Evolutionary conservation across 1,139 yeast species (phyloP).

Genomic region (Candida labiduridarum): DNA sequence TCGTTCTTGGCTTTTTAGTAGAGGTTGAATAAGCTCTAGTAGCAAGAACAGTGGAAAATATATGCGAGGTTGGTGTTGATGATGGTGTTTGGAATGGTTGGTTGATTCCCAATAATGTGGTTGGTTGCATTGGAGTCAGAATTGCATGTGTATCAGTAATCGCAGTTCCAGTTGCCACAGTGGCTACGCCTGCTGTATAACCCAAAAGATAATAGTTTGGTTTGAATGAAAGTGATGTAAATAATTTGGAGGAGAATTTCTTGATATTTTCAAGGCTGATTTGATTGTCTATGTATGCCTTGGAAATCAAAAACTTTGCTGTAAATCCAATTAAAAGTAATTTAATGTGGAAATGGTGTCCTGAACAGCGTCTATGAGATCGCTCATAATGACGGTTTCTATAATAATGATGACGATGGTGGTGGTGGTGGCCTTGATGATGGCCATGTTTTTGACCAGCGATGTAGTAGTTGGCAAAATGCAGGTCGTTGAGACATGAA

Average conservation of each 20-base stretch:
- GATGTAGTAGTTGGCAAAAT: conserved; percentile 1
- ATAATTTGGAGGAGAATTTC: conserved; percentile 10
- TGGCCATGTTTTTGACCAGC: background rate
- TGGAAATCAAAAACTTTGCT: conserved; percentile 16
- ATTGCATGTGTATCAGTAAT: background rate
- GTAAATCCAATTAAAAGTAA: conserved; percentile 14
- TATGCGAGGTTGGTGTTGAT: conserved; percentile 2
- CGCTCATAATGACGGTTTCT: conserved; percentile 6
- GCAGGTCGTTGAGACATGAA: conserved; percentile 1
- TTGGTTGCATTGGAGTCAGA: background rate
- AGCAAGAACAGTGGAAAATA: conserved; percentile 9
- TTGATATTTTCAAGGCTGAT: conserved; percentile 13
- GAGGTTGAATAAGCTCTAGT: conserved; percentile 11
- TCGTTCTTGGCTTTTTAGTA: conserved; percentile 8
- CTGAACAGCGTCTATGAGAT: background rate
- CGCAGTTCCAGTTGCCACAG: conserved; percentile 1
- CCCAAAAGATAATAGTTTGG: conserved; percentile 4
- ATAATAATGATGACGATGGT: conserved; percentile 1
- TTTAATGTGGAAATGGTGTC: conserved; percentile 10
- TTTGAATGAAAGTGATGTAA: conserved; percentile 12
- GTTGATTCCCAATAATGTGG: background rate
- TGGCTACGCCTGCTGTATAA: conserved; percentile 1
- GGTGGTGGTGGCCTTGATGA: background rate
- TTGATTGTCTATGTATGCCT: conserved; percentile 13
- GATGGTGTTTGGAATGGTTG: background rate